These are phyloP conservation scores for Neurospora sp. DNA, from an alignment of 495 filamentous ascomycete genomes.

Conservation along the genomic window DNA sequence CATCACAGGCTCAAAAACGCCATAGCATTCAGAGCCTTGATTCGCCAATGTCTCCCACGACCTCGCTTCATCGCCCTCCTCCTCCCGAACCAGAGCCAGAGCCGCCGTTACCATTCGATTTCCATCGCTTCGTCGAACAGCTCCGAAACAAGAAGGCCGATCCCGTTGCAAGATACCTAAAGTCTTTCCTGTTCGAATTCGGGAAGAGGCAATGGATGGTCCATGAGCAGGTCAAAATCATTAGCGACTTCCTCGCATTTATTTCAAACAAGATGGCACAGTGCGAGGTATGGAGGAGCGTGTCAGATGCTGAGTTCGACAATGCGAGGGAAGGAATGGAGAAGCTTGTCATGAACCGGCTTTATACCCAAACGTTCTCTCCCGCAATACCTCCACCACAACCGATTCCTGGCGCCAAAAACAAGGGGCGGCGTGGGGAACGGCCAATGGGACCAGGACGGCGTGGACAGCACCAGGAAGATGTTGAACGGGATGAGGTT, in stretches of 20 bases:
- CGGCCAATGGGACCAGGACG: constrained; percentile 69
- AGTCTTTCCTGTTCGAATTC: constrained; percentile 90
- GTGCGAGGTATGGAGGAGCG: constrained; percentile 93
- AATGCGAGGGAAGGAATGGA: constrained; percentile 99
- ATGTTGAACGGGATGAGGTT: constrained; percentile 92
- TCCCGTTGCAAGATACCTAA: constrained; percentile 88
- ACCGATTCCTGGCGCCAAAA: constrained; percentile 59
- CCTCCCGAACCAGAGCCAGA: constrained; percentile 85
- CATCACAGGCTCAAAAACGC: constrained; percentile 2
- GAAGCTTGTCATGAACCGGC: constrained; percentile 97
- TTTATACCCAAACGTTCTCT: constrained; percentile 95
- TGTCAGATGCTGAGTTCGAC: constrained; percentile 95
- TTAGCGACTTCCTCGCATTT: constrained; percentile 93
- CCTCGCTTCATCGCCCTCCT: constrained; percentile 55
- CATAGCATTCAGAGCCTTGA: constrained; percentile 22
- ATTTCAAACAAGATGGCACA: constrained; percentile 98
- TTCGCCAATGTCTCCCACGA: constrained; percentile 38
- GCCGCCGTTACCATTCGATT: constrained; percentile 87
- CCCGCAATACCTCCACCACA: constrained; percentile 78
- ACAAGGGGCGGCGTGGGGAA: constrained; percentile 57
- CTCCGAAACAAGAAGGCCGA: constrained; percentile 91
- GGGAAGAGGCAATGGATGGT: constrained; percentile 99
- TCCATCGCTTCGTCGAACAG: constrained; percentile 93
- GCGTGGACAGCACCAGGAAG: constrained; percentile 93
- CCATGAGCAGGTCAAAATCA: constrained; percentile 98